Evolutionary conservation across 2,329 filamentous ascomycete species (phyloP).

Genomic region (Fusarium musae): DNA sequence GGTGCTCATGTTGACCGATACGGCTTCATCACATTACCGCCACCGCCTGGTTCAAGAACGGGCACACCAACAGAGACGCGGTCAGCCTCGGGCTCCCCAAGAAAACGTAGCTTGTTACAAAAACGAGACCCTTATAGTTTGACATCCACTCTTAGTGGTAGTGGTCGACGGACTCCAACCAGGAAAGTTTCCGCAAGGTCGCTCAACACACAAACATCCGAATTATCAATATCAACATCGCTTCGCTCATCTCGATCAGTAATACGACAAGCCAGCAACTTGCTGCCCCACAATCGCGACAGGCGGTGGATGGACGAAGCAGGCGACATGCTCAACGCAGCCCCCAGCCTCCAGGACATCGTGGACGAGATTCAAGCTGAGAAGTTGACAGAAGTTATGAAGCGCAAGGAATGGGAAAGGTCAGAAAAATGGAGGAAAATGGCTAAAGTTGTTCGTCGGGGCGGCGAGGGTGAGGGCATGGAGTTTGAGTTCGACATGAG

Average conservation of each 20-base stretch:
- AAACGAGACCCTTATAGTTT: slow-evolving; percentile 51
- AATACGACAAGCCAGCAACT: slow-evolving; percentile 67
- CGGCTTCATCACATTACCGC: slow-evolving; percentile 69
- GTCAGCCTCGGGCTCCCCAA: slow-evolving; percentile 57
- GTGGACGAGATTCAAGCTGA: slow-evolving; percentile 66
- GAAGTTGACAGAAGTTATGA: slow-evolving; percentile 64
- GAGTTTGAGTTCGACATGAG: slow-evolving; percentile 80
- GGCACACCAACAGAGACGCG: slow-evolving; percentile 55
- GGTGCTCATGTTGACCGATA: slow-evolving; percentile 73
- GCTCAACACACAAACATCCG: slow-evolving; percentile 67
- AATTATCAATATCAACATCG: slow-evolving; percentile 59
- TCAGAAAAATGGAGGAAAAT: slow-evolving; percentile 76
- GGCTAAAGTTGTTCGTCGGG: slow-evolving; percentile 67
- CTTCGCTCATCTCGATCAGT: slow-evolving; percentile 65
- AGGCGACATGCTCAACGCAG: slow-evolving; percentile 72
- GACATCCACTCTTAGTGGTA: slow-evolving; percentile 53
- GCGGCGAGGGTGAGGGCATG: slow-evolving; percentile 64
- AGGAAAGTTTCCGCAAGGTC: slow-evolving; percentile 69
- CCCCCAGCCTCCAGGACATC: slow-evolving; percentile 66
- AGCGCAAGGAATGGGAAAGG: slow-evolving; percentile 70
- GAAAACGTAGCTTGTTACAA: slow-evolving; percentile 57
- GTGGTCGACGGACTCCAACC: slow-evolving; percentile 57
- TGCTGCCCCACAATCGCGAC: slow-evolving; percentile 70
- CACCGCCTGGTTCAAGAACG: slow-evolving; percentile 55
- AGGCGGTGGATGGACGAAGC: slow-evolving; percentile 72